Conservation (phyloP, 257 asterid genomes). For the Cinchona pubescens region DNA sequence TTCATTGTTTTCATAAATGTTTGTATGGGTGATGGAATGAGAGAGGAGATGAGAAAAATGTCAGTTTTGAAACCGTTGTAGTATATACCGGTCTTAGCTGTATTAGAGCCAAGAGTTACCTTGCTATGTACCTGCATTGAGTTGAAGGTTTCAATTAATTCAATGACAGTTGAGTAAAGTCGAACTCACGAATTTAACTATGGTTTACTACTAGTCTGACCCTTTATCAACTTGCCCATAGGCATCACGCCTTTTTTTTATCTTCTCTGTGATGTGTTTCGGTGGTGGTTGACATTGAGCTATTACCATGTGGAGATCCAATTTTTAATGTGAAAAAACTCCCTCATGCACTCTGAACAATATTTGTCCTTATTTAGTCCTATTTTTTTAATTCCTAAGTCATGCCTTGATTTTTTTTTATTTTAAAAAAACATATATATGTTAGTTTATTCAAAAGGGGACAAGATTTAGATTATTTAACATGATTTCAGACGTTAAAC, state of each 20-base stretch:
- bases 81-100: slow-evolving; percentile 1
- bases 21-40: slow-evolving; percentile 7
- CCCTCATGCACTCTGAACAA: neutral
- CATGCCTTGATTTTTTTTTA: neutral
- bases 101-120: slow-evolving; percentile 5
- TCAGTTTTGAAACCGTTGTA: slow-evolving; percentile 26
- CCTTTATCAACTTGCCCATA: neutral
- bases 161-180: too few species aligned
- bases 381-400: neutral
- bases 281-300: neutral
- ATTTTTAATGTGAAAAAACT: neutral
- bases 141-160: neutral
- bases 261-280: neutral
- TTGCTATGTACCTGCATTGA: slow-evolving; percentile 4
- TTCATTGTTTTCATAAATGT: slow-evolving; percentile 6
- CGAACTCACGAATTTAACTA: neutral
- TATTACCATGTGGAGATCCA: neutral
- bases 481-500: too few species aligned
- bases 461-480: neutral
- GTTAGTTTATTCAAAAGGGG: neutral
- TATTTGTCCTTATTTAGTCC: neutral
- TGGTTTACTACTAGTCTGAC: neutral
- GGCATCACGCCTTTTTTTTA: neutral
- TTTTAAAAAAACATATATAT: too few species aligned
- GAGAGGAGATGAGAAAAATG: slow-evolving; percentile 12